These are phyloP conservation scores for Nakazawaea molendinolei DNA, from an alignment of 805 yeast species.

Conservation along the genomic window DNA sequence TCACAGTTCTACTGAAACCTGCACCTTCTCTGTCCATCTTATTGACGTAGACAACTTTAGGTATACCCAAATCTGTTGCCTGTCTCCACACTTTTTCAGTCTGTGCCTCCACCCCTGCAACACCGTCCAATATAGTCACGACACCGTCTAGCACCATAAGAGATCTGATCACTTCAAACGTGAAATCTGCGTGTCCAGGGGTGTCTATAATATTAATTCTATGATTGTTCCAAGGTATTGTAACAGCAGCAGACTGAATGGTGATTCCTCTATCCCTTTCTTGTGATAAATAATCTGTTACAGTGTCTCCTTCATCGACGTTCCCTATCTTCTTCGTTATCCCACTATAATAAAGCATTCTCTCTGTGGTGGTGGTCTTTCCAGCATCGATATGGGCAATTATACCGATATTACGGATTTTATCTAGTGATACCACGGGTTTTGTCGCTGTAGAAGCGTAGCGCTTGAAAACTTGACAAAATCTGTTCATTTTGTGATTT, in stretches of 20 bases:
- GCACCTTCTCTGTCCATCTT: constrained; percentile 98
- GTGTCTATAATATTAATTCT: constrained; percentile 89
- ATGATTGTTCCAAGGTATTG: constrained; percentile 72
- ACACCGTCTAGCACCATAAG: constrained; percentile 91
- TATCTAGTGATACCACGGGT: constrained; percentile 20
- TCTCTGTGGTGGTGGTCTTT: constrained; percentile 94
- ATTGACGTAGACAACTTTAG: constrained; percentile 75
- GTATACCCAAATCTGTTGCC: constrained; percentile 60
- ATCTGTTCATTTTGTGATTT: neutral
- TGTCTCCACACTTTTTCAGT: constrained; percentile 97
- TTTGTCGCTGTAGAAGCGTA: neutral
- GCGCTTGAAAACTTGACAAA: neutral
- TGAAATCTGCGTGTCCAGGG: constrained; percentile 97
- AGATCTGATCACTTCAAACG: constrained; percentile 88
- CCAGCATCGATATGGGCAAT: constrained; percentile 99
- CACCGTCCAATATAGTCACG: constrained; percentile 87
- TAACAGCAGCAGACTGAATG: constrained; percentile 92
- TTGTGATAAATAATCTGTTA: constrained; percentile 84
- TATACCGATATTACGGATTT: constrained; percentile 83
- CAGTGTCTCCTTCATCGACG: constrained; percentile 95
- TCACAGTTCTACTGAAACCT: constrained; percentile 84
- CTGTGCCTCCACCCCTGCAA: constrained; percentile 97
- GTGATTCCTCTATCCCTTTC: constrained; percentile 94
- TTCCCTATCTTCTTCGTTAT: constrained; percentile 76
- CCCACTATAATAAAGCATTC: constrained; percentile 90